Evolutionary conservation across 495 filamentous ascomycete genomes (phyloP).

Genomic region (Aspergillus bertholletiae): DNA sequence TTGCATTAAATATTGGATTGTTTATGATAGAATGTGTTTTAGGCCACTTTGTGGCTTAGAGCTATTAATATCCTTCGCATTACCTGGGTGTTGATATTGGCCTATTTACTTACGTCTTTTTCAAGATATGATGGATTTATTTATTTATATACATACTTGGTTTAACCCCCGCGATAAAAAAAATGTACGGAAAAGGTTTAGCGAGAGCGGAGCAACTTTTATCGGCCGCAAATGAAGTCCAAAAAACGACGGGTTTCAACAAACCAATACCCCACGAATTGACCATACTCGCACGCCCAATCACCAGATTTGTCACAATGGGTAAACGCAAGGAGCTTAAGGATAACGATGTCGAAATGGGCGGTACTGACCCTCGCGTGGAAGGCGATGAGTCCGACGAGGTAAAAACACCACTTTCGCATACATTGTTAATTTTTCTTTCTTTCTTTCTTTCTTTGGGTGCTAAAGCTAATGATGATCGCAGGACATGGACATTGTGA

Average conservation of each 20-base stretch:
- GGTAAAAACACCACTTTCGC: constrained; percentile 19
- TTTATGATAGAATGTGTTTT: too few species aligned
- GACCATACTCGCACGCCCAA: not conserved
- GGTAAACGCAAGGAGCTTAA: constrained; percentile 50
- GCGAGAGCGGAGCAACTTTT: constrained; percentile 17
- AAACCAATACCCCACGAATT: not conserved
- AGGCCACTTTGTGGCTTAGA: too few species aligned
- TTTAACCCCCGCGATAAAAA: not conserved
- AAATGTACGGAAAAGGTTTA: constrained; percentile 23
- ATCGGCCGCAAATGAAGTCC: constrained; percentile 8
- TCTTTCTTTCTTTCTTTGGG: not conserved
- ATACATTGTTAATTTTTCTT: not conserved
- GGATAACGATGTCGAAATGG: constrained; percentile 44
- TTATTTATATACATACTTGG: not conserved
- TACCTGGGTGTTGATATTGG: too few species aligned
- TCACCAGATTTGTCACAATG: constrained; percentile 30
- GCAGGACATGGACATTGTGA: constrained; percentile 83
- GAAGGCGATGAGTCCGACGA: constrained; percentile 40
- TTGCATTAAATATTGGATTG: not conserved
- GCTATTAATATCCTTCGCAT: too few species aligned
- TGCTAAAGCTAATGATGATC: not conserved
- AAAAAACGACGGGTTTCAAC: not conserved
- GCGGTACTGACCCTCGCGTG: constrained; percentile 25
- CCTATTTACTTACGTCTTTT: too few species aligned
- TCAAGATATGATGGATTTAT: too few species aligned